Evolutionary conservation across 768 basidiomycete genomes (phyloP).

Genomic region (Lactarius tabidus): DNA sequence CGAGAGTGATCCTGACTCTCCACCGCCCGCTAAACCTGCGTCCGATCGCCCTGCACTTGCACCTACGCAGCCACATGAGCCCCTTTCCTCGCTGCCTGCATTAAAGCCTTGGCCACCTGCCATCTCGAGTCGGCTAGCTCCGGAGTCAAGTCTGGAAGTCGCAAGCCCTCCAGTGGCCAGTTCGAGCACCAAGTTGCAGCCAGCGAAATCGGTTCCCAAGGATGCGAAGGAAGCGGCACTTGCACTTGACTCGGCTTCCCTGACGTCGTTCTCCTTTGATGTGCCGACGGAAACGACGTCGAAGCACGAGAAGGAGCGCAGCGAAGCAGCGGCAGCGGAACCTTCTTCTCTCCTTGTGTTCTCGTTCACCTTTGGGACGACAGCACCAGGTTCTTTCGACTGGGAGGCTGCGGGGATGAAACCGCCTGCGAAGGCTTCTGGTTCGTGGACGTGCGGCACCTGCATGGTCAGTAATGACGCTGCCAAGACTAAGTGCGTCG

Average conservation of each 20-base stretch:
- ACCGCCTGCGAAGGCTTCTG: constrained; percentile 22
- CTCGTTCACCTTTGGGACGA: constrained; percentile 36
- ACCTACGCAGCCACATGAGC: not conserved
- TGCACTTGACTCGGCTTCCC: constrained; percentile 36
- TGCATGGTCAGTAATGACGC: constrained; percentile 43
- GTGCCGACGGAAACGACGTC: constrained; percentile 25
- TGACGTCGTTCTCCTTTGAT: constrained; percentile 45
- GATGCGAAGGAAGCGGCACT: constrained; percentile 34
- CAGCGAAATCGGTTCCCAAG: constrained; percentile 28
- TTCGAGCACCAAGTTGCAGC: constrained; percentile 1
- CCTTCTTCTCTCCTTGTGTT: constrained; percentile 45
- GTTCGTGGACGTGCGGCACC: constrained; percentile 30
- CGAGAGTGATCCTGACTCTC: constrained; percentile 33
- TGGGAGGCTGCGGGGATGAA: constrained; percentile 33
- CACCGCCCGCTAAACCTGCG: constrained; percentile 10
- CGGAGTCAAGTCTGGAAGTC: not conserved
- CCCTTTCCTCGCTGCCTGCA: not conserved
- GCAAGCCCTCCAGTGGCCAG: not conserved
- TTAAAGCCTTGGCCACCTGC: not conserved
- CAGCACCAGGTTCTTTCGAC: constrained; percentile 28
- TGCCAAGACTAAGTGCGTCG: constrained; percentile 42
- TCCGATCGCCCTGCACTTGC: not conserved
- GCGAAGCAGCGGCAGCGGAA: not conserved
- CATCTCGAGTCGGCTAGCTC: not conserved
- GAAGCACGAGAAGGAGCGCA: constrained; percentile 14